These are phyloP conservation scores for Zygoascus tannicola DNA, from an alignment of 805 yeast species.

Conservation along the genomic window DNA sequence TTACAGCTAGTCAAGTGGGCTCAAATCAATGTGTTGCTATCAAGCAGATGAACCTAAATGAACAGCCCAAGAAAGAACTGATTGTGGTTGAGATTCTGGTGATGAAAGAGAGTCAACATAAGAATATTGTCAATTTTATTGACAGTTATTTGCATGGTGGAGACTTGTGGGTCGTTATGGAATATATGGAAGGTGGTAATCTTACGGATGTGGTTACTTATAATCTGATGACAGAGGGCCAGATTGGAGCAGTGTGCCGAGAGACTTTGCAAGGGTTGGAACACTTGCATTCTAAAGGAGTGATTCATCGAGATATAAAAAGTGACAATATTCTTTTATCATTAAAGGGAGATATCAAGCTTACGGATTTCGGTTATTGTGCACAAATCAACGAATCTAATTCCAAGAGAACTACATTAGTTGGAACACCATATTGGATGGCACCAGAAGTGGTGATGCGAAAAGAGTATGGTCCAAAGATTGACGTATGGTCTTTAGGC, in stretches of 20 bases:
- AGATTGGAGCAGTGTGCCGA: conserved; percentile 82
- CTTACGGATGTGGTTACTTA: conserved; percentile 91
- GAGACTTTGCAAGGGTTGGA: conserved; percentile 89
- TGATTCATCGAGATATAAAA: conserved; percentile 94
- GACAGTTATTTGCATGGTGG: conserved; percentile 76
- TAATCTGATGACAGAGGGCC: conserved; percentile 72
- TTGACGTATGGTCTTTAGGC: conserved; percentile 96
- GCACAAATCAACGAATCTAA: conserved; percentile 70
- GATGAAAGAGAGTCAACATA: conserved; percentile 92
- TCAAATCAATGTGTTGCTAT: conserved; percentile 75
- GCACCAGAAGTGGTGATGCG: conserved; percentile 97
- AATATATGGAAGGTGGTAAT: conserved; percentile 98
- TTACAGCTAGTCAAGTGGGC: conserved; percentile 56
- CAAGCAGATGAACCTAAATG: conserved; percentile 86
- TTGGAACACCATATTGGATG: conserved; percentile 99
- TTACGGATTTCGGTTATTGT: conserved; percentile 89
- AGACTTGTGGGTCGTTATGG: conserved; percentile 99
- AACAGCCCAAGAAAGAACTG: conserved; percentile 89
- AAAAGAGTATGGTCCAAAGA: conserved; percentile 93
- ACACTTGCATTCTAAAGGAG: conserved; percentile 83
- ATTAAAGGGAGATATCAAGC: conserved; percentile 74
- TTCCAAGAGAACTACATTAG: conserved; percentile 76
- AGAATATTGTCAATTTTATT: conserved; percentile 87
- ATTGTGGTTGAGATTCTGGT: conserved; percentile 93
- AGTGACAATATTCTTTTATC: conserved; percentile 89